Percentiles rank a stretch among this genome's conserved stretches.
These are phyloP conservation scores for Sinapis alba DNA, from an alignment of 441 rosid genomes.

Conservation along the genomic window DNA sequence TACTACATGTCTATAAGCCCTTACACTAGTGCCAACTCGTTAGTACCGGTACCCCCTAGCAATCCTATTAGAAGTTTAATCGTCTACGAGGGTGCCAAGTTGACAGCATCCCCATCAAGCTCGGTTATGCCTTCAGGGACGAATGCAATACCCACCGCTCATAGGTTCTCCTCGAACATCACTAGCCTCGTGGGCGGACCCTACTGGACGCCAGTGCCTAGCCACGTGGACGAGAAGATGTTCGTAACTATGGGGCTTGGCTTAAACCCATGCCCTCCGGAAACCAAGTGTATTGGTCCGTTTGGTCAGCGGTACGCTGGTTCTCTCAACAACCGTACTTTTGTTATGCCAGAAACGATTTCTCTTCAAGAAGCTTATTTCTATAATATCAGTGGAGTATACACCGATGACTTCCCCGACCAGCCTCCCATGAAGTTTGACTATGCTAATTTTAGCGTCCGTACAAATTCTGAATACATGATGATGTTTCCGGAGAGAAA, in stretches of 20 bases:
- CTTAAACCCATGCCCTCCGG: conserved; percentile 47
- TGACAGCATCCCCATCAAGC: conserved; percentile 38
- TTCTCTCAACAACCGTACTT: conserved; percentile 61
- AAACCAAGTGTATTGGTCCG: conserved; percentile 51
- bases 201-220: conserved; percentile 61
- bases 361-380: conserved; percentile 67
- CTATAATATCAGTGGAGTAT: conserved; percentile 54
- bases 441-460: conserved; percentile 50
- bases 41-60: conserved; percentile 41
- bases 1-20: conserved; percentile 65
- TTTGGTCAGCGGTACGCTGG: conserved; percentile 40
- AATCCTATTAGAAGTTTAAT: conserved; percentile 48
- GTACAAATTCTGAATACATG: conserved; percentile 32
- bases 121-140: conserved; percentile 53
- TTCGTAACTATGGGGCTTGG: conserved; percentile 61
- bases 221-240: conserved; percentile 54
- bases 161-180: conserved; percentile 46
- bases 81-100: conserved; percentile 46
- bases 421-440: conserved; percentile 60
- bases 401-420: conserved; percentile 60
- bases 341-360: conserved; percentile 45
- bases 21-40: conserved; percentile 49
- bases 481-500: conserved; percentile 34
- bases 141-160: conserved; percentile 57
- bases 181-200: conserved; percentile 47